These are phyloP conservation scores for Aureobasidium lini DNA, from an alignment of 2,329 filamentous ascomycete species.

Conservation along the genomic window DNA sequence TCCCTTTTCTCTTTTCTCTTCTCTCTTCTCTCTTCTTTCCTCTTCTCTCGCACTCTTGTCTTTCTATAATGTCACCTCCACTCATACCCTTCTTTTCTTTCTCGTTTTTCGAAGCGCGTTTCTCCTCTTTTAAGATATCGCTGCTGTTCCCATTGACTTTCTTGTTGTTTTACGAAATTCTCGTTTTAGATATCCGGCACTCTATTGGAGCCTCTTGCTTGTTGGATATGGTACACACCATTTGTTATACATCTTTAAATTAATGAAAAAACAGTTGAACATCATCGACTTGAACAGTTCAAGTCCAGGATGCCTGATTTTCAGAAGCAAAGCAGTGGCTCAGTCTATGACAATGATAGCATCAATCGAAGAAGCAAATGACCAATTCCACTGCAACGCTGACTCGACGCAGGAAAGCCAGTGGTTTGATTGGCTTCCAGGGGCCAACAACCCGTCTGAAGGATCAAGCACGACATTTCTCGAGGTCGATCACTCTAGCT, in stretches of 20 bases:
- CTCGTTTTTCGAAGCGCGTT: background rate
- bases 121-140: background rate
- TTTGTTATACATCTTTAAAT: background rate
- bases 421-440: too few species aligned
- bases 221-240: background rate
- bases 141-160: background rate
- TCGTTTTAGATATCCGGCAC: constrained; percentile 2
- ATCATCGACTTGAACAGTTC: too few species aligned
- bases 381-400: too few species aligned
- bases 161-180: background rate
- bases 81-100: background rate
- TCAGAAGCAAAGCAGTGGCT: too few species aligned
- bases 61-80: background rate
- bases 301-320: too few species aligned
- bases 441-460: too few species aligned
- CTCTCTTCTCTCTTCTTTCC: background rate
- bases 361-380: too few species aligned
- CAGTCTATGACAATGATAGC: too few species aligned
- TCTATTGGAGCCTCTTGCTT: background rate
- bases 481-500: too few species aligned
- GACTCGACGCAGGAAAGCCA: too few species aligned
- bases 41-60: background rate
- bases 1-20: background rate
- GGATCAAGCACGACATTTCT: too few species aligned
- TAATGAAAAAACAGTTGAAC: background rate